Evolutionary conservation across 306 rosid genomes (phyloP), one percentile per base, ranked within the genome.

Genomic region (Sicyos edulis): DNA sequence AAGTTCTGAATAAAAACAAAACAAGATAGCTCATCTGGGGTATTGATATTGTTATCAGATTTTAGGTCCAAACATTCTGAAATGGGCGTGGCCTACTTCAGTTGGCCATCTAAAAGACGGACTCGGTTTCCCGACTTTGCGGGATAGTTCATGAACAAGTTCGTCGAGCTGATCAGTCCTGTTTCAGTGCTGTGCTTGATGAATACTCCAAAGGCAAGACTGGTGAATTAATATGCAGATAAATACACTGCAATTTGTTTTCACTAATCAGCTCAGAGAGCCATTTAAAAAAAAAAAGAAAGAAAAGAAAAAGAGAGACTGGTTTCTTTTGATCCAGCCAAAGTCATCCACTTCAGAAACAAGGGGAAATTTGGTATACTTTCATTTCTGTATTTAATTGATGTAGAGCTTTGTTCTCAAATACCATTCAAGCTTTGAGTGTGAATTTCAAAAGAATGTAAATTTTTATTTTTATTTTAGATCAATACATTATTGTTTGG

Each of bases 11-110:
- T 62, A 16, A 37, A 32, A 62, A 34, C 47, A 32, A 17, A 8
- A 16, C 24, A 62, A 16, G 10, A 15, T 45, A 67, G 8, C 54
- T 47, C 37, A 67, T 67, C 20, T 8, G 32, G n/a, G n/a, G 70
- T 64, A 29, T 64, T 42, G 1, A 64, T 21, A 10, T 19, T 64
- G 7, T 73, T 64, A 78, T 76, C 88, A 92, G 98, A 70, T 86
- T 54, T 85, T 92, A 66, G 98, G 98, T 72, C 89, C 92, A 71
- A 85, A 86, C 83, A 80, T 88, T 83, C 77, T 90, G 83, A 84
- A 81, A 78, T 92, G 96, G 98, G 80, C 87, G 17, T 90, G 96
- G 24, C 98, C 98, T 9, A 78, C 87, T 5, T 75, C 96, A 58
- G 74, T 85, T 52, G 63, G 89, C 81, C 96, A 92, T 88, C 84